These are phyloP conservation scores for Kodamaea restingae DNA, from an alignment of 805 yeast genomes.

Conservation along the genomic window DNA sequence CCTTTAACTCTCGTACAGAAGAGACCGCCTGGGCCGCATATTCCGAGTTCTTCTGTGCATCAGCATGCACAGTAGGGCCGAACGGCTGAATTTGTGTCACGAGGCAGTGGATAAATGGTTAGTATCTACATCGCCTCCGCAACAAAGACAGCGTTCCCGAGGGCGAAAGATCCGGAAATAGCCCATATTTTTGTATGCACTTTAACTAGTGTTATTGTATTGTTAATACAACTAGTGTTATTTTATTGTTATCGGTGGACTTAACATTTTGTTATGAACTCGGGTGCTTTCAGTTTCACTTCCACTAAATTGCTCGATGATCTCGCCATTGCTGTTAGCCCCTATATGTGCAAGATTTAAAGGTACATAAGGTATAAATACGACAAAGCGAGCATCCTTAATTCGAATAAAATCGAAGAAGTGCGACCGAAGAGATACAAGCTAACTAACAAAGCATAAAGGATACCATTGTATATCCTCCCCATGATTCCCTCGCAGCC, in stretches of 20 bases:
- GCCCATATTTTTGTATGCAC: neutral
- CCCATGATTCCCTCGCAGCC: neutral
- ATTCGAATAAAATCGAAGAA: too few relatives aligned
- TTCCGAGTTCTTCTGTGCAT: neutral
- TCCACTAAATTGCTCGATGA: constrained; percentile 3
- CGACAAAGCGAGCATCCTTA: neutral
- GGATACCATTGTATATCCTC: too few relatives aligned
- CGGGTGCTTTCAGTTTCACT: neutral
- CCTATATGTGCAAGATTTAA: neutral
- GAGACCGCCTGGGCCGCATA: neutral
- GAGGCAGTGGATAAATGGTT: neutral
- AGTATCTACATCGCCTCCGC: neutral
- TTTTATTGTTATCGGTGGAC: constrained; percentile 1
- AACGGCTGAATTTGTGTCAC: constrained; percentile 1
- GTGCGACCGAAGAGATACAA: too few relatives aligned
- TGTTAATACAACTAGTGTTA: too few relatives aligned
- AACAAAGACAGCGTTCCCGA: neutral
- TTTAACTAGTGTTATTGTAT: neutral
- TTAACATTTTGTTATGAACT: neutral
- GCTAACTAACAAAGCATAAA: too few relatives aligned
- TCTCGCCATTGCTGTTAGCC: constrained; percentile 1
- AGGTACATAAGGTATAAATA: neutral
- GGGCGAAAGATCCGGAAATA: neutral
- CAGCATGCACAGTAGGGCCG: neutral
- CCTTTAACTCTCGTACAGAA: too few relatives aligned